Evolutionary conservation across 345 rosid genomes (phyloP).

Genomic region (sweet orange (Citrus sinensis)): DVS_A1.0 CM039162.1:19823501-19824000

Average conservation of each 20-base stretch:
- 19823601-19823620: slow-evolving; percentile 66
- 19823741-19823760: slow-evolving; percentile 73
- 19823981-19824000: slow-evolving; percentile 77
- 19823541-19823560: slow-evolving; percentile 55
- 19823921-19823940: slow-evolving; percentile 51
- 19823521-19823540: slow-evolving; percentile 51
- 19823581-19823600: slow-evolving; percentile 46
- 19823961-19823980: slow-evolving; percentile 81
- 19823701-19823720: slow-evolving; percentile 52
- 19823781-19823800: slow-evolving; percentile 58
- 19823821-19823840: slow-evolving; percentile 60
- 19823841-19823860: slow-evolving; percentile 51
- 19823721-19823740: slow-evolving; percentile 61
- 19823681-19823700: slow-evolving; percentile 66
- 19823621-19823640: slow-evolving; percentile 59
- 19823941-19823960: slow-evolving; percentile 67
- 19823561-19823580: slow-evolving; percentile 59
- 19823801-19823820: slow-evolving; percentile 54
- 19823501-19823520: slow-evolving; percentile 72
- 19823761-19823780: slow-evolving; percentile 58
- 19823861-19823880: slow-evolving; percentile 56
- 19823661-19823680: slow-evolving; percentile 67
- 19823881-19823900: slow-evolving; percentile 67
- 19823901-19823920: slow-evolving; percentile 52
- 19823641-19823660: slow-evolving; percentile 68